Evolutionary conservation across 331 rosid species (phyloP), one percentile per base, ranked within the genome.

Genomic region (Cydonia oblonga): DNA sequence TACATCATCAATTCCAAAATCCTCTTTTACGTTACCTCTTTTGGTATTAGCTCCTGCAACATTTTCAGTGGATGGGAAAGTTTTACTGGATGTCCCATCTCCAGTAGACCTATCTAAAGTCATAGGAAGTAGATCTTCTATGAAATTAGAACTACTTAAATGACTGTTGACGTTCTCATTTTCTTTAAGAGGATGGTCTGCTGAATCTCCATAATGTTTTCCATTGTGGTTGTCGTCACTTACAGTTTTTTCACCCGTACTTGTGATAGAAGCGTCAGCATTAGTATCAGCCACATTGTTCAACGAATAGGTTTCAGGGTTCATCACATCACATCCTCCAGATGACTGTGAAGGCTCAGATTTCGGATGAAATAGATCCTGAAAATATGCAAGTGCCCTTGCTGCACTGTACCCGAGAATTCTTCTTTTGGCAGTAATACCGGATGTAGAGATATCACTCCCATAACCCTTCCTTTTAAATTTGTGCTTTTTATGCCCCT

Each of bases 381-480:
- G 78, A 74, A 91, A 91, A 81, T 84, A 89, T 49, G 78, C 68
- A 76, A 65, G 80, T 18, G 96, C 96, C 29, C 96, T 93, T 62
- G 77, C 77, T 63, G 90, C 90, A 81, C 98, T 84, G 24, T 81
- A 72, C 75, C 81, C 84, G 14, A 93, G 92, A 83, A 91, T 82
- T 80, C 90, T 88, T 84, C 84, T 82, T 75, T 84, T 91, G 57
- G 84, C 76, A 51, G 83, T 73, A 76, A 79, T 59, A 73, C 77
- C 78, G 58, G 86, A 84, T 54, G 81, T 80, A 69, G 82, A 80
- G 29, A 74, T 71, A 62, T 88, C 96, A 72, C 81, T 85, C 78
- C 81, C 85, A 64, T 74, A 78, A 75, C 86, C 85, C 82, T 83
- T 91, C 88, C 81, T 85, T 84, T 91, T 91, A 70, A 84, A 76